Base-by-base conservation (phyloP, 2,329 filamentous ascomycete species). In the Elsinoe batatas region DNA sequence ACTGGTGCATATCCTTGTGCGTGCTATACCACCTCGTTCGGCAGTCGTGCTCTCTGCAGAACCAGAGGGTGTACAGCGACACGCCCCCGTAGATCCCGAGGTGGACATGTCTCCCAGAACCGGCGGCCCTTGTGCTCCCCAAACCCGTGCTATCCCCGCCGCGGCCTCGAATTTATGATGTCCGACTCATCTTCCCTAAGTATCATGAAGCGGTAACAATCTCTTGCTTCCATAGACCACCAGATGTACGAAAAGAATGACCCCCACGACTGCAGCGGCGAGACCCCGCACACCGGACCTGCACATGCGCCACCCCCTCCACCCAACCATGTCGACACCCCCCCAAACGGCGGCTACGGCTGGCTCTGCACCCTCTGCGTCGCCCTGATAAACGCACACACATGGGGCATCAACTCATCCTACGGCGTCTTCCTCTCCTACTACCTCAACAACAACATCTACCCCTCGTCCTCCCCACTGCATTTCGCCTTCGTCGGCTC, bases 401-500 rank as follows among this genome's bases (percentile, higher is more conserved):
- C 73, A 3, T 77, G 74, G 75, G 67, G 67, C 13, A 54, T 68
- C 7, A 68, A 69, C 50, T 63, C 60, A 10, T 76, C 79, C 1
- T 87, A 79, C 72, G 87, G 86, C 66, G 83, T 89, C 57, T 88
- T 85, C 60, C 80, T 91, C 12, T 84, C 88, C 13, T 79, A 89
- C 63, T 93, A 91, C 72, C 78, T 91, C 56, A 72, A 76, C 15
- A 78, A 78, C 49, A 72, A 82, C 53, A 74, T 76, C 18, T 89
- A 86, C 60, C 77, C 81, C 0, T 80, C 79, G 12, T 79, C 85
- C 2, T 81, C 79, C 0, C 71, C 79, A 1, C 76, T 91, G 1
- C 77, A 83, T 5, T 91, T 84, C 68, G 87, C 87, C 38, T 90
- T 91, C 65, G 77, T 91, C n/a, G 87, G 87, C 26, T 83, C 83